A percentile compares a stretch with the other conserved stretches of the same genome.
phyloP scores from a whole-genome alignment of 768 basidiomycete species.

The Pleurotus platypus region DNA sequence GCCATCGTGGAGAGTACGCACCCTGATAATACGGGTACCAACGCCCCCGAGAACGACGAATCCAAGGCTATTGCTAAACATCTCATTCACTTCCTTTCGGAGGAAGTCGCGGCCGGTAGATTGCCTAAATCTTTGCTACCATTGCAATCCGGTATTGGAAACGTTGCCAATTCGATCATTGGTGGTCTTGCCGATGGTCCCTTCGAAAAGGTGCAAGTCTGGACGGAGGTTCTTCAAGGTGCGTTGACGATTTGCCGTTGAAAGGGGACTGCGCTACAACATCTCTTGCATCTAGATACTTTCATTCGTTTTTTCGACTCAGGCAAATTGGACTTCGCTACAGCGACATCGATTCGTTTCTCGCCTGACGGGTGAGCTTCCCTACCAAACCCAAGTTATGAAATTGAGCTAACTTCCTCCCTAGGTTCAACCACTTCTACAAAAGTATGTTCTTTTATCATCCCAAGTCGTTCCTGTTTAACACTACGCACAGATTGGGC shows the following conservation, averaged over 20 bases:
- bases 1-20: conserved; percentile 36
- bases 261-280: background rate
- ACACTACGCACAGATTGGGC: conserved; percentile 32
- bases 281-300: conserved; percentile 23
- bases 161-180: conserved; percentile 48
- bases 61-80: conserved; percentile 38
- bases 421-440: conserved; percentile 45
- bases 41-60: conserved; percentile 42
- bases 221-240: conserved; percentile 43
- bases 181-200: conserved; percentile 45
- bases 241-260: background rate
- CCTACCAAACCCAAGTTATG: background rate
- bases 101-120: conserved; percentile 37
- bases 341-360: conserved; percentile 44
- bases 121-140: conserved; percentile 39
- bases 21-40: conserved; percentile 43
- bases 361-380: conserved; percentile 35
- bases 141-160: conserved; percentile 45
- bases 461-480: background rate
- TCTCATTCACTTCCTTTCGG: conserved; percentile 39
- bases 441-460: conserved; percentile 23
- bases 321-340: conserved; percentile 42
- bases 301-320: conserved; percentile 45
- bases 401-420: background rate
- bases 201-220: conserved; percentile 45